Conservation (phyloP, 2,329 filamentous ascomycete species). For the Tolypocladium pustulatum region DNA sequence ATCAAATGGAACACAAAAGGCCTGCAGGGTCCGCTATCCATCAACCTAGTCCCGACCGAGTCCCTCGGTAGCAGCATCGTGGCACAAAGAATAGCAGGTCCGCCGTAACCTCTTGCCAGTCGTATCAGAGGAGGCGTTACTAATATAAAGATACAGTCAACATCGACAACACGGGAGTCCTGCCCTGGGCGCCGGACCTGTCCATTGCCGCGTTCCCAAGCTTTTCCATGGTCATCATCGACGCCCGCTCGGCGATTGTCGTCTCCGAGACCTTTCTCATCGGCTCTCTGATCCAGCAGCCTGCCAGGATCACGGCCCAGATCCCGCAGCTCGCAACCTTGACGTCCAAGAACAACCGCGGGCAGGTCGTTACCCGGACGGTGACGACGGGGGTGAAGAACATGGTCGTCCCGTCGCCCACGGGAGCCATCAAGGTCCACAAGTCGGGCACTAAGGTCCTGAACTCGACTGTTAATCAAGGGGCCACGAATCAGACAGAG, state of each 20-base stretch:
- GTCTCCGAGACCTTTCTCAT: background rate
- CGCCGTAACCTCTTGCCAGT: background rate
- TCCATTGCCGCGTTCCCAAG: conserved; percentile 10
- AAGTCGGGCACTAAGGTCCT: background rate
- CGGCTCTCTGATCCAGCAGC: background rate
- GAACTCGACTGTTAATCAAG: background rate
- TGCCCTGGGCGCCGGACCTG: conserved; percentile 10
- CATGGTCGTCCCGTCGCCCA: background rate
- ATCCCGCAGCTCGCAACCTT: background rate
- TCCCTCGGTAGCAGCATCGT: conserved; percentile 7
- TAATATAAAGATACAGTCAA: conserved; percentile 3
- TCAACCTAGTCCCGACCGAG: conserved; percentile 11
- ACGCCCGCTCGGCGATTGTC: conserved; percentile 1
- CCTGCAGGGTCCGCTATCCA: conserved; percentile 10
- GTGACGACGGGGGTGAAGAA: background rate
- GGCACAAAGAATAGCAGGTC: conserved; percentile 11
- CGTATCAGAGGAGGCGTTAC: background rate
- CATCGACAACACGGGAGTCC: conserved; percentile 9
- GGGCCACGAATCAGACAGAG: background rate
- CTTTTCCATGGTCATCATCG: conserved; percentile 12
- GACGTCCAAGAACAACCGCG: background rate
- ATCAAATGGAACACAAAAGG: conserved; percentile 11
- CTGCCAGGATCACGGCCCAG: background rate
- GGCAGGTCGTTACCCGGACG: background rate
- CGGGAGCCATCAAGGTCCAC: background rate